These are phyloP conservation scores for Urochloa ruziziensis DNA, from an alignment of 176 grass and related monocot species.

Conservation along the genomic window DNA sequence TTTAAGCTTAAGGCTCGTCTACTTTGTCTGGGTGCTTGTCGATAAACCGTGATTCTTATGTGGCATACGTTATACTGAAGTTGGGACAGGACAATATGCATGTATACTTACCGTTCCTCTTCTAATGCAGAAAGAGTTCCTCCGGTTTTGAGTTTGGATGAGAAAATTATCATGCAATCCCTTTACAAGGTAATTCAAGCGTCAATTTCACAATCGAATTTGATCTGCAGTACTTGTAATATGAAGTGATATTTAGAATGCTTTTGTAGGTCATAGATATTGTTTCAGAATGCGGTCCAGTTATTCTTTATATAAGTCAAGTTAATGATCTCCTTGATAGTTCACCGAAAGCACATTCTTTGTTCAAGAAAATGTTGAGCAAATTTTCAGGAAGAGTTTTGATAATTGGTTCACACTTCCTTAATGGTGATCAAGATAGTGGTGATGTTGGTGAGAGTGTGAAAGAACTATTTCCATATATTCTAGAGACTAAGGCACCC, in stretches of 20 bases:
- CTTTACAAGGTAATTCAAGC: conserved; percentile 77
- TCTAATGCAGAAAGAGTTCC: background rate
- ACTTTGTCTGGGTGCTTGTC: conserved; percentile 4
- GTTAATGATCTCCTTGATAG: conserved; percentile 48
- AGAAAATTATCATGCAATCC: conserved; percentile 59
- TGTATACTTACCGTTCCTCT: background rate
- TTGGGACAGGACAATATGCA: background rate
- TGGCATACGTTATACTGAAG: background rate
- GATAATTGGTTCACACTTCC: conserved; percentile 74
- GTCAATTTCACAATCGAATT: background rate
- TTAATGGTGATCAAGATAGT: conserved; percentile 38
- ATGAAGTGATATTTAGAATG: conserved; percentile 16
- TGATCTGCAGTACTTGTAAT: background rate
- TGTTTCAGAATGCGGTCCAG: conserved; percentile 44
- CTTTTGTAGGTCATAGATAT: conserved; percentile 55
- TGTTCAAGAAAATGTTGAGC: conserved; percentile 74
- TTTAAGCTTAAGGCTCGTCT: background rate
- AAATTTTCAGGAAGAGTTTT: conserved; percentile 68
- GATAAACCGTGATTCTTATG: background rate
- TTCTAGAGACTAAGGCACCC: conserved; percentile 63
- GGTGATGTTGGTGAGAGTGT: conserved; percentile 45
- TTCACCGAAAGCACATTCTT: conserved; percentile 46
- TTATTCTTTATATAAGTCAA: conserved; percentile 85
- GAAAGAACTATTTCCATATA: conserved; percentile 67
- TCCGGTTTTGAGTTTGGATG: conserved; percentile 56